These are phyloP conservation scores for Cladophialophora bantiana DNA, from an alignment of 2,329 filamentous ascomycete genomes.

Conservation along the genomic window DNA sequence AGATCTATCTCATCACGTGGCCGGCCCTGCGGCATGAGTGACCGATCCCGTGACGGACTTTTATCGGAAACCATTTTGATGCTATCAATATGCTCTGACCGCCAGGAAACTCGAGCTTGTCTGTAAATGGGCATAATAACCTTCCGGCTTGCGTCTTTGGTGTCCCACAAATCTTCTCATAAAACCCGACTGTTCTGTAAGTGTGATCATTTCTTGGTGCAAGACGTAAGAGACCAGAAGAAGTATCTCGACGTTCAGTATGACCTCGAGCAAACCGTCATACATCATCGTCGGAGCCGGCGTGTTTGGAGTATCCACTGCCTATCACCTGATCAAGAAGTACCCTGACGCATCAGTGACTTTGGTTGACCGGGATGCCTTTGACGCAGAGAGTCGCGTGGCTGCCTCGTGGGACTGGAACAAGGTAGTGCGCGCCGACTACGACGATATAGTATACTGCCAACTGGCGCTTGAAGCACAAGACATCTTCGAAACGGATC, in stretches of 20 bases:
- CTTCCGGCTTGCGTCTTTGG: constrained; percentile 1
- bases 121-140: constrained; percentile 5
- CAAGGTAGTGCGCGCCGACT: constrained; percentile 41
- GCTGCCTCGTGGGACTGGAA: constrained; percentile 42
- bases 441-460: constrained; percentile 43
- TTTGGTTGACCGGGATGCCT: constrained; percentile 51
- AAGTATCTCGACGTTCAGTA: background rate
- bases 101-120: background rate
- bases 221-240: background rate
- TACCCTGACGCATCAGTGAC: constrained; percentile 57
- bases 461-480: constrained; percentile 44
- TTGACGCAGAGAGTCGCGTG: constrained; percentile 47
- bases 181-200: background rate
- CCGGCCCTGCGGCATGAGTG: background rate
- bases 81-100: background rate
- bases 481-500: constrained; percentile 45
- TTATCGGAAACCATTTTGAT: background rate
- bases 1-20: background rate
- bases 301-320: constrained; percentile 61
- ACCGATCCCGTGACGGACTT: constrained; percentile 5
- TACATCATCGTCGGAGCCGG: constrained; percentile 58
- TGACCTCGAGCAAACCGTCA: constrained; percentile 23
- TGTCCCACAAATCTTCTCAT: constrained; percentile 5
- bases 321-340: constrained; percentile 58
- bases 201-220: background rate